Conservation (phyloP, 1,139 yeast genomes). For the Waltiozyma sp. region DNA sequence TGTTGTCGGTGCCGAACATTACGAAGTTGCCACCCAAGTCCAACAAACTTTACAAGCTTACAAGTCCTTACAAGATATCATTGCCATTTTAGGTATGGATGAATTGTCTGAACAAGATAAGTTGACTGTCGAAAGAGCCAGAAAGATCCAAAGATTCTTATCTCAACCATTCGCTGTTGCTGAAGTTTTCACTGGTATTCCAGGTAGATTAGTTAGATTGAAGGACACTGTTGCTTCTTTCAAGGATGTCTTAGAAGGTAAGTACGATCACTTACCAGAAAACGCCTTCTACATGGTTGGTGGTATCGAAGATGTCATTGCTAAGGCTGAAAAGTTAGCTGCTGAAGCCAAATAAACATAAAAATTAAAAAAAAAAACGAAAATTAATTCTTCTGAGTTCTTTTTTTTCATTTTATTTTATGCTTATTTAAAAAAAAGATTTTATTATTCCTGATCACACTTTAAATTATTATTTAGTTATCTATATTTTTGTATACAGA, state of each 20-base stretch:
- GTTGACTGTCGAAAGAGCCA: constrained; percentile 99
- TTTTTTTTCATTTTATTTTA: no score
- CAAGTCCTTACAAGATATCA: constrained; percentile 99
- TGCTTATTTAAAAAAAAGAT: background rate
- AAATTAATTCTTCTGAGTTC: no score
- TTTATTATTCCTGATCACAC: background rate
- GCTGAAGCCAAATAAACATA: constrained; percentile 64
- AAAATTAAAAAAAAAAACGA: no score
- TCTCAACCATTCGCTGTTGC: constrained; percentile 99
- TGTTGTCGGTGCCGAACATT: constrained; percentile 98
- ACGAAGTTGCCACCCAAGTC: constrained; percentile 85
- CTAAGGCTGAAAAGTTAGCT: constrained; percentile 98
- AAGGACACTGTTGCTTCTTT: constrained; percentile 90
- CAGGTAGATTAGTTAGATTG: constrained; percentile 95
- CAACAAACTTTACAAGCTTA: constrained; percentile 99
- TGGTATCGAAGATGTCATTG: constrained; percentile 95
- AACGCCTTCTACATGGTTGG: constrained; percentile 99
- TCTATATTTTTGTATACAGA: background rate
- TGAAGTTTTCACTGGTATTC: constrained; percentile 99
- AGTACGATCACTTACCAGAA: constrained; percentile 98
- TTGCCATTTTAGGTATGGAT: constrained; percentile 99
- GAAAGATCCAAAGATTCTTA: constrained; percentile 99
- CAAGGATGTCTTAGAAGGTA: constrained; percentile 96
- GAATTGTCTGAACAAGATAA: constrained; percentile 98
- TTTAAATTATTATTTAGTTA: background rate